Evolutionary conservation across 805 yeast genomes (phyloP), one percentile per base, ranked within the genome.

Genomic region (Barnettozyma vustinii): DNA sequence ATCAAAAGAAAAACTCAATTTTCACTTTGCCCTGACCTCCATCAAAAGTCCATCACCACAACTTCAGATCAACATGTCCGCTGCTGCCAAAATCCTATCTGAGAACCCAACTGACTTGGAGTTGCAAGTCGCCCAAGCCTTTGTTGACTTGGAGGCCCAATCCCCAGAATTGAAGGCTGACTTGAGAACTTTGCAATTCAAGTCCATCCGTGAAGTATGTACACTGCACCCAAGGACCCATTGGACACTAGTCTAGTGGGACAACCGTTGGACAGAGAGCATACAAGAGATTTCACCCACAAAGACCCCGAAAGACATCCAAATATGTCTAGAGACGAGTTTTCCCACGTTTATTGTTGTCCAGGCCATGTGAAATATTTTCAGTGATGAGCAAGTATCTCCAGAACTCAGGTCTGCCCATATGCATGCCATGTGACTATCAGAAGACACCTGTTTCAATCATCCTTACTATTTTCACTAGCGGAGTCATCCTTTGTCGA

Each of bases 81-180:
- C 97, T 71, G 88, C 91, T 74, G 82, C 87, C 76, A 94, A 94
- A 83, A 83, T 94, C 77, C 84, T 92, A 77, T 83, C 90, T 72
- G 83, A 85, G 73, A 87, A 87, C 71, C 98, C 99, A 80, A 74
- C 94, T 73, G 98, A 94, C 80, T 90, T 94, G 77, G 99, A 94
- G 83, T 87, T 94, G 77, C 96, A 92, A 81, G 96, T 94, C 73
- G 97, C 97, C 70, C 97, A 92, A 81, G 97, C 98, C 71, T 87
- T 94, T 74, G 74, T 84, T 68, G 99, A 94, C 80, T 83, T 94
- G 76, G 98, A 94, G 83, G 71, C 79, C 70, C 80, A 86, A 75
- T 88, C 95, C 72, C 81, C 96, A 68, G 98, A 92, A 74, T 81
- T 91, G 76, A 92, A 91, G 85, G 91, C 96, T 71, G 97, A 90